phyloP scores from a whole-genome alignment of 164 flowering plant species.

The Tetrastigma voinierianum region DNA sequence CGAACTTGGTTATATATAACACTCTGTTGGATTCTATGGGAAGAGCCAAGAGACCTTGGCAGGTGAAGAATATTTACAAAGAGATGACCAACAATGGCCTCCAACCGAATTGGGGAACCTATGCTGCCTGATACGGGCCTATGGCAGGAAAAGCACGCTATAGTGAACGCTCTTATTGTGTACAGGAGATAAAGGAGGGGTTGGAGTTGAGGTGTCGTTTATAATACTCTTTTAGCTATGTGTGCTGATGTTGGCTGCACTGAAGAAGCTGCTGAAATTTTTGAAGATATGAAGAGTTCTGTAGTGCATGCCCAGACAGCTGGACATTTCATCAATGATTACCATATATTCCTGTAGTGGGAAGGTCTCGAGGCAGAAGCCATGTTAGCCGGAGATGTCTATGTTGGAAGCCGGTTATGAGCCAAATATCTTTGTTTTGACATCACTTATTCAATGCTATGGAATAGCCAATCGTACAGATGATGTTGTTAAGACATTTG shows the following conservation, averaged over 20 bases:
- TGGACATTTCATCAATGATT: conserved; percentile 86
- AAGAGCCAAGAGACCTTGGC: conserved; percentile 89
- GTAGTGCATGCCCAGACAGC: conserved; percentile 69
- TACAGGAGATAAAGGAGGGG: conserved; percentile 85
- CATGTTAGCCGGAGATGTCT: conserved; percentile 52
- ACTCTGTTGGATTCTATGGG: conserved; percentile 90
- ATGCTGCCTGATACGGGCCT: conserved; percentile 70
- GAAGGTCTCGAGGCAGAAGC: conserved; percentile 73
- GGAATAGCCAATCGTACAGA: conserved; percentile 77
- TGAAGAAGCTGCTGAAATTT: conserved; percentile 71
- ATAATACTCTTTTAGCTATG: conserved; percentile 73
- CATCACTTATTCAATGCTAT: conserved; percentile 86
- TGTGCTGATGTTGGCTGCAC: conserved; percentile 80
- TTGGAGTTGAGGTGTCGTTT: conserved; percentile 53
- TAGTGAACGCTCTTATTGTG: conserved; percentile 61
- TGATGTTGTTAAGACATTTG: conserved; percentile 74
- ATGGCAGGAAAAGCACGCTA: conserved; percentile 67
- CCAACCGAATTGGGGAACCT: conserved; percentile 61
- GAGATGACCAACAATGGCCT: conserved; percentile 62
- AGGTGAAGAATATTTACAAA: conserved; percentile 55
- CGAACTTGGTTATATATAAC: conserved; percentile 64
- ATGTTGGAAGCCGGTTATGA: conserved; percentile 84
- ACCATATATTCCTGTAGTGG: conserved; percentile 79
- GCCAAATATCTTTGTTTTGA: conserved; percentile 70
- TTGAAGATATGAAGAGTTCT: conserved; percentile 71